phyloP scores from a whole-genome alignment of 2,329 filamentous ascomycete genomes.

The Pseudogymnoascus sp. region DNA sequence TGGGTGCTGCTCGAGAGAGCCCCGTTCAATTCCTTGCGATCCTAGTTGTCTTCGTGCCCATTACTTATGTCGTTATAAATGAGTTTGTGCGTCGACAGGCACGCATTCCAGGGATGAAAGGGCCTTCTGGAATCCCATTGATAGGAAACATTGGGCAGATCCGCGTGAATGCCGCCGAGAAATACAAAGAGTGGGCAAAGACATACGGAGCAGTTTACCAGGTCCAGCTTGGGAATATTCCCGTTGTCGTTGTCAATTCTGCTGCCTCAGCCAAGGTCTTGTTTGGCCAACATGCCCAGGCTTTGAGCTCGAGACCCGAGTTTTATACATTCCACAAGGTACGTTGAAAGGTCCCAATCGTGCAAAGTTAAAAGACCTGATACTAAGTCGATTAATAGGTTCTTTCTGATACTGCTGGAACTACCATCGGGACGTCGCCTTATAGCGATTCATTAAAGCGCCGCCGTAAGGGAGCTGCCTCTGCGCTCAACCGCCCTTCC shows the following conservation, averaged over 20 bases:
- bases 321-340: conserved; percentile 55
- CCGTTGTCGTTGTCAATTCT: conserved; percentile 48
- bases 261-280: conserved; percentile 42
- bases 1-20: conserved; percentile 9
- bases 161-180: conserved; percentile 45
- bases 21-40: conserved; percentile 11
- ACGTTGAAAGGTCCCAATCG: not conserved
- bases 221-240: conserved; percentile 49
- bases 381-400: conserved; percentile 33
- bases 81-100: conserved; percentile 17
- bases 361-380: not conserved
- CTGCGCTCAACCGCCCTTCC: conserved; percentile 56
- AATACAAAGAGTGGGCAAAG: conserved; percentile 47
- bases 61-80: conserved; percentile 18
- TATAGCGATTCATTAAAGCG: conserved; percentile 58
- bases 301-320: conserved; percentile 46
- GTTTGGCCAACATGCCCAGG: conserved; percentile 45
- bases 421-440: conserved; percentile 60
- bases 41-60: conserved; percentile 10
- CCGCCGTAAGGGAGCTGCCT: conserved; percentile 55
- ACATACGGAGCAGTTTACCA: conserved; percentile 46
- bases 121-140: conserved; percentile 42
- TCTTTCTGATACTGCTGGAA: conserved; percentile 56
- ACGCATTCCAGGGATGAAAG: conserved; percentile 39
- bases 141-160: conserved; percentile 50